Conservation (phyloP, 2,329 filamentous ascomycete genomes). For the Paecilomyces variotii region DNA sequence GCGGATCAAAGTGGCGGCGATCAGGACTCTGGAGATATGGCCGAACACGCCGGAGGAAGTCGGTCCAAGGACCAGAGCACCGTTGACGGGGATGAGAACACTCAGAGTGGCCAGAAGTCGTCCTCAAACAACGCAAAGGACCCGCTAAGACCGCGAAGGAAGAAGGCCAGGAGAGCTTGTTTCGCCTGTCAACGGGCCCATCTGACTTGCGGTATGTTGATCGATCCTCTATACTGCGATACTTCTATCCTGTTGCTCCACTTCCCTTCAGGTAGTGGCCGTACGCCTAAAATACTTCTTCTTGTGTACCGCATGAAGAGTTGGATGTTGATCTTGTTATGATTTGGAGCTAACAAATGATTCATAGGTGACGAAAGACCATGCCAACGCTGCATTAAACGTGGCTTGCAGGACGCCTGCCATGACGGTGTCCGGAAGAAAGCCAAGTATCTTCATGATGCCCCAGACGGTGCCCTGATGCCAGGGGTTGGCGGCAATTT, state of each 20-base stretch:
- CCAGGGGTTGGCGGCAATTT: conserved; percentile 71
- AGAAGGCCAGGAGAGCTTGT: conserved; percentile 92
- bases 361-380: conserved; percentile 81
- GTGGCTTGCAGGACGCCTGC: conserved; percentile 80
- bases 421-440: conserved; percentile 97
- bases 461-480: conserved; percentile 77
- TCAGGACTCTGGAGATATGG: conserved; percentile 28
- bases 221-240: conserved; percentile 5
- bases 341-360: conserved; percentile 20
- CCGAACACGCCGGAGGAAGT: conserved; percentile 33
- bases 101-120: conserved; percentile 52
- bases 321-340: not conserved
- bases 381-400: conserved; percentile 88
- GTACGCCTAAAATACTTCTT: not conserved
- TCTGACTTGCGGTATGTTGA: conserved; percentile 87
- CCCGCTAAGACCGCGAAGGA: conserved; percentile 76
- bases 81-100: conserved; percentile 32
- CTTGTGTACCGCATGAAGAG: conserved; percentile 5
- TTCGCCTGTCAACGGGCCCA: conserved; percentile 96
- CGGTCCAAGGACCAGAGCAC: conserved; percentile 36
- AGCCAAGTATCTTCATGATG: conserved; percentile 97
- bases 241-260: conserved; percentile 1
- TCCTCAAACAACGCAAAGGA: conserved; percentile 62
- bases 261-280: conserved; percentile 1
- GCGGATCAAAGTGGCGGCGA: conserved; percentile 31